A percentile compares a stretch with the other conserved stretches of the same genome.
Conservation (phyloP, 805 yeast species). For the Cyberlindnera maclurae region DNA sequence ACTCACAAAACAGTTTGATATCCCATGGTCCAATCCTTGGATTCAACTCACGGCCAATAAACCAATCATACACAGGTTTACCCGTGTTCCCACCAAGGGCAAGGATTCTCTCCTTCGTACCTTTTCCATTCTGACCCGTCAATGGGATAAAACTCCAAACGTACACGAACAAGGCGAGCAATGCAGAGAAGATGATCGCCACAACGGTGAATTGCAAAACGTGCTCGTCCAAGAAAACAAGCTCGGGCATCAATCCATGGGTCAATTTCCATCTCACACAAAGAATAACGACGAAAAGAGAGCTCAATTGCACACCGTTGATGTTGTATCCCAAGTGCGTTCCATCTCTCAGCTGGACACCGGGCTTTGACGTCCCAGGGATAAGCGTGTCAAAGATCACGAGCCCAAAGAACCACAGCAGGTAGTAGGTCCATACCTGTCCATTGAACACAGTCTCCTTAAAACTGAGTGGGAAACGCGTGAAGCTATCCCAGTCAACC, state of each 20-base stretch:
- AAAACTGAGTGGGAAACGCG: constrained; percentile 29
- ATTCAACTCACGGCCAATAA: constrained; percentile 92
- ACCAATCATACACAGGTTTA: constrained; percentile 79
- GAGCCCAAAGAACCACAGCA: constrained; percentile 64
- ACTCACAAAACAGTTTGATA: constrained; percentile 85
- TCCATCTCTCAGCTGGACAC: constrained; percentile 73
- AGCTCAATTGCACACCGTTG: constrained; percentile 63
- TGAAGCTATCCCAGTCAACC: constrained; percentile 34
- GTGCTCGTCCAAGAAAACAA: constrained; percentile 66
- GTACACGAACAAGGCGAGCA: constrained; percentile 61
- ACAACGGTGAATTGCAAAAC: constrained; percentile 57
- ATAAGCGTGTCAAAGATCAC: constrained; percentile 55
- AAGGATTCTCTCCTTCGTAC: constrained; percentile 60
- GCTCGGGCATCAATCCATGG: constrained; percentile 63
- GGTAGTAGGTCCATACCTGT: constrained; percentile 56
- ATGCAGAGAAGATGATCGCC: constrained; percentile 55
- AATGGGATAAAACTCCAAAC: constrained; percentile 59
- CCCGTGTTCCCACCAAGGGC: constrained; percentile 87
- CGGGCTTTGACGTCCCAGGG: constrained; percentile 59
- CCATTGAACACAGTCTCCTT: constrained; percentile 33
- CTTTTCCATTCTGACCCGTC: constrained; percentile 38
- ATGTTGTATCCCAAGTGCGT: constrained; percentile 64
- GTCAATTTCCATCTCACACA: constrained; percentile 46
- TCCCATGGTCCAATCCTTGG: constrained; percentile 85
- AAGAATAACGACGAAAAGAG: constrained; percentile 33